These are phyloP conservation scores for Leucosporidium scottii DNA, from an alignment of 768 basidiomycete species.

Conservation along the genomic window DNA sequence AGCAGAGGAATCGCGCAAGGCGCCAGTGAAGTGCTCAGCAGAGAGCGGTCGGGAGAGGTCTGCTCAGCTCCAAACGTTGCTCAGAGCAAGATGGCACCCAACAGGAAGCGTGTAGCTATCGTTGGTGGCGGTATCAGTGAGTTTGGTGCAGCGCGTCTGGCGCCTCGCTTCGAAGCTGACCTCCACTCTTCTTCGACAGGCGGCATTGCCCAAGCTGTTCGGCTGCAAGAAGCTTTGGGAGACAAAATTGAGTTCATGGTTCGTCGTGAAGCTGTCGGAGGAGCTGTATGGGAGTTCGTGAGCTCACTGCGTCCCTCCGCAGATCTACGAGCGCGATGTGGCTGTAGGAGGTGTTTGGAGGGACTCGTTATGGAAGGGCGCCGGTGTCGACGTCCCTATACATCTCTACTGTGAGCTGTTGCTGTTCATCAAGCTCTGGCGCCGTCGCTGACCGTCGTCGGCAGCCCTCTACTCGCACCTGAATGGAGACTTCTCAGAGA, in stretches of 20 bases:
- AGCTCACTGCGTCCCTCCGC: neutral
- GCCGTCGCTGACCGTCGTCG: neutral
- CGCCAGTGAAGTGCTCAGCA: too few relatives aligned
- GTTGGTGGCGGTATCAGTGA: constrained; percentile 28
- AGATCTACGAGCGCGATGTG: constrained; percentile 5
- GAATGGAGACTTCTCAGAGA: constrained; percentile 9
- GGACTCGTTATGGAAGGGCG: constrained; percentile 24
- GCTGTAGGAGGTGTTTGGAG: constrained; percentile 28
- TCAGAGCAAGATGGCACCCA: too few relatives aligned
- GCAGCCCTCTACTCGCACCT: constrained; percentile 19
- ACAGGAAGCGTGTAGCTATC: constrained; percentile 15
- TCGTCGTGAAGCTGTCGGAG: neutral
- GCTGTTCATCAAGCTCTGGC: neutral
- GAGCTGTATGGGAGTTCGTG: neutral
- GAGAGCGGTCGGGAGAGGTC: too few relatives aligned
- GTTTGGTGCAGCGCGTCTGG: too few relatives aligned
- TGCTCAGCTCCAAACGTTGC: too few relatives aligned
- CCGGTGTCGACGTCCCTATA: constrained; percentile 27
- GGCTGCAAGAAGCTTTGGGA: constrained; percentile 27
- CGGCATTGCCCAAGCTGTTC: constrained; percentile 32
- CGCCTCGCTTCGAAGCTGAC: too few relatives aligned
- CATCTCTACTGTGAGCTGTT: constrained; percentile 13
- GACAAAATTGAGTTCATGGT: constrained; percentile 15
- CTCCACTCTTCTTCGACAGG: neutral
- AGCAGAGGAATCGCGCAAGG: too few relatives aligned